These are phyloP conservation scores for Auricularia sp. DNA, from an alignment of 768 basidiomycete genomes.

Conservation along the genomic window DNA sequence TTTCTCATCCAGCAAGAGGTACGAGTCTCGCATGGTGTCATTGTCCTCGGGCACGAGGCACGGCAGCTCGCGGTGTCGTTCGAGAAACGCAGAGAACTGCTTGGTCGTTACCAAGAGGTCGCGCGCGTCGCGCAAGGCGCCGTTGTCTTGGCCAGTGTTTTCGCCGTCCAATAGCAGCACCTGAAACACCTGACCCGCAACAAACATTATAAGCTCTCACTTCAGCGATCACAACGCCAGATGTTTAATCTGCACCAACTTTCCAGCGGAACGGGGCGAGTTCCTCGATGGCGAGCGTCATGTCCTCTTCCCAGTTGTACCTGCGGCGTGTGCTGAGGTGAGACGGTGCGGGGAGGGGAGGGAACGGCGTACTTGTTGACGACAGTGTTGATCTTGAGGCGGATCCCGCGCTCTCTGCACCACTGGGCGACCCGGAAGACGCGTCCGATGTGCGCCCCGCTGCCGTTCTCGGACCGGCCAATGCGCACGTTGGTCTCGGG, in stretches of 20 bases:
- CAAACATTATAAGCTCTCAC: not conserved
- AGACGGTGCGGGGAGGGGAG: not conserved
- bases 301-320: constrained; percentile 31
- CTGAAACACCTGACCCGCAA: constrained; percentile 23
- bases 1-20: constrained; percentile 27
- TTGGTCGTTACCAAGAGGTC: constrained; percentile 24
- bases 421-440: constrained; percentile 29
- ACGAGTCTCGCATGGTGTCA: constrained; percentile 29
- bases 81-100: constrained; percentile 26
- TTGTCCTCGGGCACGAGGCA: constrained; percentile 30
- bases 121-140: constrained; percentile 26
- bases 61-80: constrained; percentile 17
- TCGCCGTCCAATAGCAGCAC: constrained; percentile 28
- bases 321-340: constrained; percentile 5
- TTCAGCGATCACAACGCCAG: not conserved
- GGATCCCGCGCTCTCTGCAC: constrained; percentile 27
- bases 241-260: constrained; percentile 13
- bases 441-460: constrained; percentile 21
- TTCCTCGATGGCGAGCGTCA: constrained; percentile 28
- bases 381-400: constrained; percentile 29
- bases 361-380: constrained; percentile 20
- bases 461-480: constrained; percentile 25
- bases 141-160: constrained; percentile 23
- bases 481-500: constrained; percentile 25
- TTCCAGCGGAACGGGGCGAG: constrained; percentile 32